Evolutionary conservation across 345 rosid genomes (phyloP), one percentile per base, ranked within the genome.

Genomic region (Hibiscus syriacus): DNA sequence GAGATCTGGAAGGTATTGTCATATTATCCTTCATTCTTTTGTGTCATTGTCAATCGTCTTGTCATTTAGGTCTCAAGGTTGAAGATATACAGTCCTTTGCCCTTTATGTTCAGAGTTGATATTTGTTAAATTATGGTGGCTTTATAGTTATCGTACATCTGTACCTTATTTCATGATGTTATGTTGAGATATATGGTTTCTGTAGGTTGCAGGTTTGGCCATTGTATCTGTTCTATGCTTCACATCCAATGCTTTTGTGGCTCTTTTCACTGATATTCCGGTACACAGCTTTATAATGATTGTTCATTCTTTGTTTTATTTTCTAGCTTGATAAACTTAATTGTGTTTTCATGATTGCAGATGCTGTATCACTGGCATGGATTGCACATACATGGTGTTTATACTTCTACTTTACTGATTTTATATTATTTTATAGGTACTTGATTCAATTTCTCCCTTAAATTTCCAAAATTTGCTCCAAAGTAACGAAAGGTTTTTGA

Each of bases 201-300:
- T 74, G 81, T 80, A 87, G 92, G 82, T 87, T 14, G 86, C 84
- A n/a, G 86, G 92, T n/a, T 67, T 87, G 77, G 83, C 92, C 36
- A 62, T 74, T 63, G 81, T 84, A 60, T 83, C 83, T 62, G 81
- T 81, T 72, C 11, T 83, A 34, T 83, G 92, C 76, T 87, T 87
- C 70, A 79, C 86, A 25, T 65, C 85, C 29, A 80, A 85, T 53
- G 77, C 92, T 38, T 61, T 81, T 7, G 68, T 84, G 46, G 81
- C 83, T 16, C 66, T 84, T 72, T 72, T 80, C 26, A 75, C 87
- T 72, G 81, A 81, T 38, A 75, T 72, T 76, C 86, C 87, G 1
- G 92, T 84, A 80, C 26, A 80, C 70, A 25, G 46, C 58, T 69
- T 29, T 75, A 59, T 62, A 10, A 41, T n/a, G 16, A 2, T 41